These are phyloP conservation scores for Trichoderma virens DNA, from an alignment of 495 filamentous ascomycete genomes.

Conservation along the genomic window DNA sequence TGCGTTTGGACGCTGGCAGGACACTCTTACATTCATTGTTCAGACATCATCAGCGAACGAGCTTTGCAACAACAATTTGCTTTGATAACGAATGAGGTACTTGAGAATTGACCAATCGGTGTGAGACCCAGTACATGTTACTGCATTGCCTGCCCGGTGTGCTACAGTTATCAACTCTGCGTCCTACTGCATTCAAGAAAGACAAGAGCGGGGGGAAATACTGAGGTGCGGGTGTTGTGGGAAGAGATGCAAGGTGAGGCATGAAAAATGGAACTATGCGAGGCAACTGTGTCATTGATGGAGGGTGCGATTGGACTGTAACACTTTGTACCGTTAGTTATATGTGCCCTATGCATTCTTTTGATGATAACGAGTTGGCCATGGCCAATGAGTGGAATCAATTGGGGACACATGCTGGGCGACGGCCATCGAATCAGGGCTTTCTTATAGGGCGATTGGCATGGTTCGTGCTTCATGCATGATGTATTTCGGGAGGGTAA, in stretches of 20 bases:
- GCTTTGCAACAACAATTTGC: background rate
- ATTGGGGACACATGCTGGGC: background rate
- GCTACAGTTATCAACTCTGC: background rate
- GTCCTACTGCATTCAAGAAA: background rate
- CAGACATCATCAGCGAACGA: background rate
- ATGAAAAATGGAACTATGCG: background rate
- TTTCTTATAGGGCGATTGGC: background rate
- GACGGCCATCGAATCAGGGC: background rate
- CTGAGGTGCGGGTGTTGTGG: background rate
- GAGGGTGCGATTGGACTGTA: background rate
- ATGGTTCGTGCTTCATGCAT: background rate
- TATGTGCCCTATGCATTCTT: background rate
- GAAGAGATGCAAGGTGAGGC: background rate
- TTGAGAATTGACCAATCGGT: background rate
- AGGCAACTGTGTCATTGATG: constrained; percentile 1
- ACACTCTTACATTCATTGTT: background rate
- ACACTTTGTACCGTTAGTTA: background rate
- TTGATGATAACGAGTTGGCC: background rate
- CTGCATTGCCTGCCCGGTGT: background rate
- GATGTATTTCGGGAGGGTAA: background rate
- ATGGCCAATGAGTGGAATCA: background rate
- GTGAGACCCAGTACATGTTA: background rate
- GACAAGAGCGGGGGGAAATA: background rate
- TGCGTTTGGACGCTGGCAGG: background rate
- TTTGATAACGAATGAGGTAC: background rate